Evolutionary conservation across 208 protist genomes (phyloP).

Genomic region (Acanthamoeba royreba): DNA sequence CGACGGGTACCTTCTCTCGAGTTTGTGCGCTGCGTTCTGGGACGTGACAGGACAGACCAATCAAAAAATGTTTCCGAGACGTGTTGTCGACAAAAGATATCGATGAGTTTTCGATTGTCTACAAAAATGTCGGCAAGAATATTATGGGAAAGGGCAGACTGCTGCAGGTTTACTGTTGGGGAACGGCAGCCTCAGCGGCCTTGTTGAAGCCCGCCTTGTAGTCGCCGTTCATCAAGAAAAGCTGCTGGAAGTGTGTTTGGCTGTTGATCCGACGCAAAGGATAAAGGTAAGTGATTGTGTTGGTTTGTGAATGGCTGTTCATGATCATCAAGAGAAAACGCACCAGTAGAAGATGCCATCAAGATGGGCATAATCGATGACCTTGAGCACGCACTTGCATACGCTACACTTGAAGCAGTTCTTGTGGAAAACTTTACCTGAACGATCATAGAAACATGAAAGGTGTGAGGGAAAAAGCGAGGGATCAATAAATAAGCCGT

Average conservation of each 20-base stretch:
- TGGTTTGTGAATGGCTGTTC: background rate
- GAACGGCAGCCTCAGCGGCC: constrained; percentile 16
- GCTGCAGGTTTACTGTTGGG: no score
- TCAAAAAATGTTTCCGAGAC: no score
- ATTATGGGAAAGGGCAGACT: no score
- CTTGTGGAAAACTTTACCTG: constrained; percentile 49
- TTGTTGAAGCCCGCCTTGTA: constrained; percentile 50
- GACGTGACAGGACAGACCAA: no score
- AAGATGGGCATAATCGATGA: constrained; percentile 49
- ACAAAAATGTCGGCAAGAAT: no score
- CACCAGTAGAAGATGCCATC: constrained; percentile 50
- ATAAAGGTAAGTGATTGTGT: background rate
- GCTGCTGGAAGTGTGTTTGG: constrained; percentile 50
- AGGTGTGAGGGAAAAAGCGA: background rate
- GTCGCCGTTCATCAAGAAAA: constrained; percentile 41
- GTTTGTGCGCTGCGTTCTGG: no score
- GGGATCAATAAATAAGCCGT: background rate
- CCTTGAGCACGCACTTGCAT: constrained; percentile 43
- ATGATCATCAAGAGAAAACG: background rate
- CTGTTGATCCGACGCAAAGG: background rate
- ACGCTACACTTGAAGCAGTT: constrained; percentile 47
- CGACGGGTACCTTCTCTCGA: no score
- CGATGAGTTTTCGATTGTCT: no score
- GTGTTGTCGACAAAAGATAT: no score
- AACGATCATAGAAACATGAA: background rate